A percentile compares a stretch with the other conserved stretches of the same genome.
phyloP scores from a whole-genome alignment of 495 filamentous ascomycete species.

The Hyaloscypha hepaticicola region DNA sequence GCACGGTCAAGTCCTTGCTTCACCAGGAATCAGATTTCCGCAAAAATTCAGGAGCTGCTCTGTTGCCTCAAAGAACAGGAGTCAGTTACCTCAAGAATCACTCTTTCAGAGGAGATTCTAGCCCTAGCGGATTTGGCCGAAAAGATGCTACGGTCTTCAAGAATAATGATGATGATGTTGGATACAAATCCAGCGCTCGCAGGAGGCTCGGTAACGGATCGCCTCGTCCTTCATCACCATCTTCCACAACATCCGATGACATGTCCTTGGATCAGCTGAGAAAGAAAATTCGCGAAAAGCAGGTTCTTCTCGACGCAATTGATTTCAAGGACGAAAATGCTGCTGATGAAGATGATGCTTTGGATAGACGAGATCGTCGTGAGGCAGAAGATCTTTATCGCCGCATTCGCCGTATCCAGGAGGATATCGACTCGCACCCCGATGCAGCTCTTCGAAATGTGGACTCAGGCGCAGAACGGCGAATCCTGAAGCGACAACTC shows the following conservation, averaged over 20 bases:
- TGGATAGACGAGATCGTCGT: constrained; percentile 85
- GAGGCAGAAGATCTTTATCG: constrained; percentile 94
- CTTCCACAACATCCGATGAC: constrained; percentile 73
- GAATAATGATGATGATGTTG: constrained; percentile 87
- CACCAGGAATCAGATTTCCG: constrained; percentile 83
- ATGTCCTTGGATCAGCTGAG: constrained; percentile 80
- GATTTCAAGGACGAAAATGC: constrained; percentile 93
- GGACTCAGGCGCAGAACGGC: constrained; percentile 83
- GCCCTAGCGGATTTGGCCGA: constrained; percentile 45
- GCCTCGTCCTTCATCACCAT: constrained; percentile 70
- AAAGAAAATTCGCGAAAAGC: constrained; percentile 94
- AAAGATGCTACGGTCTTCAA: constrained; percentile 97
- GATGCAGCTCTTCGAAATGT: constrained; percentile 68
- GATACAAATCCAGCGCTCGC: constrained; percentile 92
- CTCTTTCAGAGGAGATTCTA: constrained; percentile 70
- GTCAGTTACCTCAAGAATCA: constrained; percentile 96
- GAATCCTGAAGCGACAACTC: constrained; percentile 82
- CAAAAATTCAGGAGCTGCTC: constrained; percentile 78
- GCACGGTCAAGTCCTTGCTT: constrained; percentile 89
- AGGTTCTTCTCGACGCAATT: constrained; percentile 93
- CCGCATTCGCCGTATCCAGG: constrained; percentile 89
- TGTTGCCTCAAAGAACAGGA: constrained; percentile 94
- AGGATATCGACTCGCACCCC: constrained; percentile 93
- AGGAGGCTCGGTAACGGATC: constrained; percentile 76
- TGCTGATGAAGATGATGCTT: constrained; percentile 85